These are phyloP conservation scores for Rossbeevera mucosa DNA, from an alignment of 768 basidiomycete genomes.

Conservation along the genomic window DNA sequence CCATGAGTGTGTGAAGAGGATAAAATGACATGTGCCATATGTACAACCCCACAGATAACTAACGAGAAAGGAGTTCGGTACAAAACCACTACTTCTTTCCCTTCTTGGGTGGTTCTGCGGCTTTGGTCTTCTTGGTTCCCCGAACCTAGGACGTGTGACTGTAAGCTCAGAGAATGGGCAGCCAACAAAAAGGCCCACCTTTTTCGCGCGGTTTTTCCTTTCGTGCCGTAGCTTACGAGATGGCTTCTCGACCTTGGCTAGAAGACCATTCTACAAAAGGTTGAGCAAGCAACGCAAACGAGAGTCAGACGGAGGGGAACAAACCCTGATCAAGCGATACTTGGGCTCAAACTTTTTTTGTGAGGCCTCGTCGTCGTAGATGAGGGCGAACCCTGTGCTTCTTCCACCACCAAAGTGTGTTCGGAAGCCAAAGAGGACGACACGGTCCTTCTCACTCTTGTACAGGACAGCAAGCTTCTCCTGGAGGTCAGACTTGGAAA, in stretches of 20 bases:
- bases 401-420: constrained; percentile 98
- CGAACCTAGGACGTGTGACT: constrained; percentile 57
- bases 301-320: constrained; percentile 34
- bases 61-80: constrained; percentile 24
- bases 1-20: constrained; percentile 18
- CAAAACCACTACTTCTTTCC: constrained; percentile 73
- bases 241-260: constrained; percentile 78
- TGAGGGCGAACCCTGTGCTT: constrained; percentile 94
- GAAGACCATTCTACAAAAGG: constrained; percentile 54
- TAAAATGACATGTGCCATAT: constrained; percentile 38
- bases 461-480: constrained; percentile 91
- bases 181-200: constrained; percentile 48
- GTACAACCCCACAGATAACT: constrained; percentile 38
- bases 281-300: constrained; percentile 3
- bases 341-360: constrained; percentile 98
- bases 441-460: constrained; percentile 87
- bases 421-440: constrained; percentile 90
- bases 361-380: constrained; percentile 92
- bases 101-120: constrained; percentile 88
- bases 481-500: constrained; percentile 85
- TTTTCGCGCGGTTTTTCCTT: constrained; percentile 99
- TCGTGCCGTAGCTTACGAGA: constrained; percentile 99
- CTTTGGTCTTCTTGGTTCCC: constrained; percentile 94
- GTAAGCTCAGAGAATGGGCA: constrained; percentile 10
- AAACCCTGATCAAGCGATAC: constrained; percentile 88